Evolutionary conservation across 2,329 filamentous ascomycete species (phyloP).

Genomic region (Pseudogymnoascus sp.): DNA sequence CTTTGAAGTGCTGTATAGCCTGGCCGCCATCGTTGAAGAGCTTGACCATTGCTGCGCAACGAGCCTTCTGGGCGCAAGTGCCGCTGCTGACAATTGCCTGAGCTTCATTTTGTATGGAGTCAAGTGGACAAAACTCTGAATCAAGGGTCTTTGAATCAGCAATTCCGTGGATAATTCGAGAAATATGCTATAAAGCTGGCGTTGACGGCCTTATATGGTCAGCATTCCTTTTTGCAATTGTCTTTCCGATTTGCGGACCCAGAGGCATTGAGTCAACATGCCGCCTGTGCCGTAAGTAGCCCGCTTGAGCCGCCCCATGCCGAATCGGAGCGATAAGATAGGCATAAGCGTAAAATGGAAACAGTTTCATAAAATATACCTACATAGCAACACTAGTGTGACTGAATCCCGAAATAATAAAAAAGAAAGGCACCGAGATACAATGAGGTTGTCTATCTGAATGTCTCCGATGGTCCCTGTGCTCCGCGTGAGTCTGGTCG

Average conservation of each 20-base stretch:
- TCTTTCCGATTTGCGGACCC: conserved; percentile 6
- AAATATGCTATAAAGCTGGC: not conserved
- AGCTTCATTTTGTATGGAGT: conserved; percentile 6
- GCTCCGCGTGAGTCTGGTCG: not conserved
- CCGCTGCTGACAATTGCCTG: not conserved
- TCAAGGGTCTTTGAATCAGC: conserved; percentile 1
- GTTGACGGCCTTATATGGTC: conserved; percentile 2
- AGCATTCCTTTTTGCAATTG: not conserved
- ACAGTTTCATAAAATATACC: not conserved
- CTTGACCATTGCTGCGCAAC: not conserved
- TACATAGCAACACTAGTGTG: not conserved
- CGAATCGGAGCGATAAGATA: not conserved
- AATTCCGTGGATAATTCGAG: not conserved
- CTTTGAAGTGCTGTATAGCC: conserved; percentile 27
- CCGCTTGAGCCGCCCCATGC: conserved; percentile 6
- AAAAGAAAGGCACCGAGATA: not conserved
- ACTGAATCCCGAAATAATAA: not conserved
- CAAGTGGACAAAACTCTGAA: not conserved
- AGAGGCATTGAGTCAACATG: conserved; percentile 5
- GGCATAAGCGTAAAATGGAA: not conserved
- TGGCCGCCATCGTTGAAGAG: not conserved
- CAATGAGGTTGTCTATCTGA: not conserved
- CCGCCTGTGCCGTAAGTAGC: not conserved
- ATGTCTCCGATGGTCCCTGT: conserved; percentile 3
- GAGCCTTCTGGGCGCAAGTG: conserved; percentile 1